Conservation (phyloP, 139 green algal species). For the Pleodorina starrii region DNA sequence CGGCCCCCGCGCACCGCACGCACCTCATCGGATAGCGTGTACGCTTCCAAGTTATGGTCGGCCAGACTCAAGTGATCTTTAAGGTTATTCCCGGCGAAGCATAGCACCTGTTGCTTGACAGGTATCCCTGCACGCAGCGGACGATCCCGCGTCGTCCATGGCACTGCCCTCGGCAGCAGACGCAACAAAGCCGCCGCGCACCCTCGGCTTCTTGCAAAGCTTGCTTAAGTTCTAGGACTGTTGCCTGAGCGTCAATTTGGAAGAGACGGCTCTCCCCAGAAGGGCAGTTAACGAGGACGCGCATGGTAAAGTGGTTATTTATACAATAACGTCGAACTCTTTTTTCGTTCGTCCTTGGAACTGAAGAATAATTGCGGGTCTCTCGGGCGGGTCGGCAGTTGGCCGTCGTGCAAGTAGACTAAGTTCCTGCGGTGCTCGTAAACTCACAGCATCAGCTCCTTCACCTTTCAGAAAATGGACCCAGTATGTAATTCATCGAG, state of each 20-base stretch:
- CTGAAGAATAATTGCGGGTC: too few species aligned
- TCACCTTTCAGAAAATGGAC: not conserved
- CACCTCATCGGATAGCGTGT: constrained; percentile 66
- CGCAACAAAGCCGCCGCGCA: not conserved
- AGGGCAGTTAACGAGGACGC: constrained; percentile 62
- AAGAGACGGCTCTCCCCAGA: constrained; percentile 64
- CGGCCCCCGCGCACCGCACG: too few species aligned
- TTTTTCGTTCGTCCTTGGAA: too few species aligned
- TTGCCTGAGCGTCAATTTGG: constrained; percentile 54
- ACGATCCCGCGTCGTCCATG: too few species aligned
- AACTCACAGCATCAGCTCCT: not conserved
- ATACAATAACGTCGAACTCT: too few species aligned
- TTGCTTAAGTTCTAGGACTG: constrained; percentile 62
- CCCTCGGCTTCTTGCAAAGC: constrained; percentile 42
- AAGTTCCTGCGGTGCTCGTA: constrained; percentile 7
- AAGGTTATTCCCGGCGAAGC: constrained; percentile 61
- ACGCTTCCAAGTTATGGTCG: constrained; percentile 62
- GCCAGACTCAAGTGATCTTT: constrained; percentile 62
- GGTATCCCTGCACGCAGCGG: constrained; percentile 54
- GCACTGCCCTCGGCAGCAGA: too few species aligned
- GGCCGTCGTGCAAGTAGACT: not conserved
- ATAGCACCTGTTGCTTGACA: constrained; percentile 64
- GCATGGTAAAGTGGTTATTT: too few species aligned
- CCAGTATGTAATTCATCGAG: not conserved
- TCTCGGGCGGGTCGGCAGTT: too few species aligned